Evolutionary conservation across 2,329 filamentous ascomycete genomes (phyloP), one percentile per base, ranked within the genome.

Genomic region (Blastomyces percursus): DNA sequence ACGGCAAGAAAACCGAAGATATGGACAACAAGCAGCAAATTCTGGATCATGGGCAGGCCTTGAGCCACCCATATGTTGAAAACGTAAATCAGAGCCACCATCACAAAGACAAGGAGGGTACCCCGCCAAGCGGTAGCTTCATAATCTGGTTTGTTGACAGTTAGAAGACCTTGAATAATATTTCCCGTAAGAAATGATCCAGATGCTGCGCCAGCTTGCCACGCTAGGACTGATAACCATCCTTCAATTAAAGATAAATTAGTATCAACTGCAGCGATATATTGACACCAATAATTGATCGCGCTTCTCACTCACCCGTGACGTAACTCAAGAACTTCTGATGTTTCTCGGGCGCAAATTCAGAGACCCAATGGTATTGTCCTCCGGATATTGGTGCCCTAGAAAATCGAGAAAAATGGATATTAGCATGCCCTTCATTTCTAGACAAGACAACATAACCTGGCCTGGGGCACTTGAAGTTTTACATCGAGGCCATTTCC

Each of bases 341-440:
- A 60, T 77, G 75, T 52, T 72, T 70, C 0, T 70, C 72, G 0
- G 81, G 78, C 0, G 80, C 77, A 64, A 83, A 82, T 59, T 82
- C 80, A 0, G 78, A 82, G 1, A 83, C 81, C 81, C 81, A 84
- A 66, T 83, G 81, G 64, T 84, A 84, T 66, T 85, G 82, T 1
- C 83, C 83, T 27, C 82, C 82, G 7, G 78, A 78, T 0, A 81
- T 85, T 0, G 82, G 82, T 2, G 81, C 81, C 75, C 74, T 78
- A 56, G 54, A 19, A 38, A 27, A 57, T 38, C 14, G 30, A 14
- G 1, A 46, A 46, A 12, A 57, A 27, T 27, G 6, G 14, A 6
- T 19, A 59, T 48, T 35, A 48, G 40, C 40, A 35, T 5, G 6
- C 1, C 30, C 11, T 27, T 21, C 42, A 7, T 30, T 30, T 3